Percentiles rank a stretch among this genome's conserved stretches.
Evolutionary conservation across 2,329 filamentous ascomycete species (phyloP).

Genomic region (Xylaria sp.): DNA sequence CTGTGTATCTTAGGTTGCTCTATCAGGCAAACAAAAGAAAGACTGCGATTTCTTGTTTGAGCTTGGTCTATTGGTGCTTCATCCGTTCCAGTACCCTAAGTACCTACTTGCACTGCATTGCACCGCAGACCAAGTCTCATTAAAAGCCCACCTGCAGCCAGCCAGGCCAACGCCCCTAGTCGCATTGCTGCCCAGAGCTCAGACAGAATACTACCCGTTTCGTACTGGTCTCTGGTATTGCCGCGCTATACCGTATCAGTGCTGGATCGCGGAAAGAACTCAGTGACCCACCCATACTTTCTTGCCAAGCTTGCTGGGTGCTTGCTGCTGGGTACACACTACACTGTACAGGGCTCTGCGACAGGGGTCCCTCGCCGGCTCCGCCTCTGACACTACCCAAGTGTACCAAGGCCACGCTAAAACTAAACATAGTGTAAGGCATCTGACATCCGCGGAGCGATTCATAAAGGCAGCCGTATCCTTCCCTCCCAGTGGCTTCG

Average conservation of each 20-base stretch:
- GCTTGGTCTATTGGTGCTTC: slow-evolving; percentile 15
- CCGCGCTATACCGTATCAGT: slow-evolving; percentile 19
- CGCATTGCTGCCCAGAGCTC: not conserved
- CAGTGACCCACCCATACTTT: slow-evolving; percentile 13
- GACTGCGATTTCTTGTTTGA: slow-evolving; percentile 9
- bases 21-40: slow-evolving; percentile 23
- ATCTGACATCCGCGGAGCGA: slow-evolving; percentile 22
- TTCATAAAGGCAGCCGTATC: slow-evolving; percentile 34
- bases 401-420: slow-evolving; percentile 5
- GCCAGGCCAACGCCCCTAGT: not conserved
- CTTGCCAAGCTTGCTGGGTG: too few relatives aligned
- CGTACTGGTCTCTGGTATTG: not conserved
- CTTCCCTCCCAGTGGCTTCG: slow-evolving; percentile 10
- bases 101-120: not conserved
- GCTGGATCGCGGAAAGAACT: slow-evolving; percentile 1
- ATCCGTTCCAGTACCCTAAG: slow-evolving; percentile 1
- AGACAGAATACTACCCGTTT: slow-evolving; percentile 25
- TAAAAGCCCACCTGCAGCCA: slow-evolving; percentile 8
- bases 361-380: slow-evolving; percentile 21
- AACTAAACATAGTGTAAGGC: slow-evolving; percentile 17
- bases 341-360: not conserved
- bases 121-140: slow-evolving; percentile 19
- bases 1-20: not conserved
- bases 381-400: slow-evolving; percentile 19
- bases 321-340: not conserved